phyloP scores from a whole-genome alignment of 148 eudicot genomes.

The Rhododendron griersonianum region DNA sequence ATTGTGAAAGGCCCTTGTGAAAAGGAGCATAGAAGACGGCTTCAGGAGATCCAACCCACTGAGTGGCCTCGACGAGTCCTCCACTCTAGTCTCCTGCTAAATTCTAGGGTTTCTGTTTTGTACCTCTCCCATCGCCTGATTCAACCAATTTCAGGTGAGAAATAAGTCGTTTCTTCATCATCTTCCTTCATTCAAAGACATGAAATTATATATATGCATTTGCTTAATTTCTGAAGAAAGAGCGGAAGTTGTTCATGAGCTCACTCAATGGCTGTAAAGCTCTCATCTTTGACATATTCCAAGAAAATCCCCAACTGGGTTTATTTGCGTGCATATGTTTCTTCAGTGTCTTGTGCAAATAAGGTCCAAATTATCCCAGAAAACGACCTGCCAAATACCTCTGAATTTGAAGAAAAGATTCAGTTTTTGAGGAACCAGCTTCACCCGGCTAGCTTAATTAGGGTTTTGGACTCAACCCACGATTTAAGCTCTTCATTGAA shows the following conservation, averaged over 20 bases:
- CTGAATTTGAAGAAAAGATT: constrained; percentile 37
- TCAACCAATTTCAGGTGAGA: constrained; percentile 9
- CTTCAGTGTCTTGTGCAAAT: constrained; percentile 41
- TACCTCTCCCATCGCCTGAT: neutral
- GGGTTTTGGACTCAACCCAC: constrained; percentile 44
- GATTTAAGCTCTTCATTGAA: constrained; percentile 58
- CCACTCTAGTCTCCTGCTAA: neutral
- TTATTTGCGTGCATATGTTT: constrained; percentile 20
- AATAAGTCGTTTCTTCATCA: neutral
- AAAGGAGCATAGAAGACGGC: neutral
- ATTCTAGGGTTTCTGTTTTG: constrained; percentile 9
- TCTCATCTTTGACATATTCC: constrained; percentile 31
- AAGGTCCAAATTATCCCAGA: constrained; percentile 20
- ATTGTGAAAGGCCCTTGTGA: neutral
- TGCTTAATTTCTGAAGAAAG: neutral
- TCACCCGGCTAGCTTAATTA: constrained; percentile 43
- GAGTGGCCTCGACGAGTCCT: neutral
- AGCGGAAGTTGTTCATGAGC: neutral
- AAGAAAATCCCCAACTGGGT: constrained; percentile 42
- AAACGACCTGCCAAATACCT: constrained; percentile 13
- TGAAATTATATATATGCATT: neutral
- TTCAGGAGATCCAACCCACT: neutral
- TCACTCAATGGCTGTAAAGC: constrained; percentile 36
- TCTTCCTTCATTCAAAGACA: neutral
- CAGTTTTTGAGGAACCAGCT: constrained; percentile 42